phyloP scores from a whole-genome alignment of 257 asterid genomes.

The Cruciata laevipes region DNA sequence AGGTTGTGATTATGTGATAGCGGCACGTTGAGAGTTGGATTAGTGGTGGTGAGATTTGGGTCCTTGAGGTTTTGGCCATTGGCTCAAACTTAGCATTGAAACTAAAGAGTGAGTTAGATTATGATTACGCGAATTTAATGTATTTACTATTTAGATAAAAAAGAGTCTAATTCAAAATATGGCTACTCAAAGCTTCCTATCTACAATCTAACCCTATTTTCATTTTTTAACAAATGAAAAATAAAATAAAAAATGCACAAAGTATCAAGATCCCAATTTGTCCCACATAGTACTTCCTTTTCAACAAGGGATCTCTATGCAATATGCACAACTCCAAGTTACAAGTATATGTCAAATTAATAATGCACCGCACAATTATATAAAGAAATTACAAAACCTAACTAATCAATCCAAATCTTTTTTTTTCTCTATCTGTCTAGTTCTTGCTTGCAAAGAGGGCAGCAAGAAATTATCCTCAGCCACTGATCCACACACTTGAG shows the following conservation, averaged over 20 bases:
- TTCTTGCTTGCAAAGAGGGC: constrained; percentile 54
- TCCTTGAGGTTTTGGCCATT: no score
- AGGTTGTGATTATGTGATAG: no score
- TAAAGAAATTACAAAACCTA: not conserved
- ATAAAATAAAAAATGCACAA: not conserved
- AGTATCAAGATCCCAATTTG: not conserved
- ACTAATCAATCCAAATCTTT: not conserved
- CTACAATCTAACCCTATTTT: no score
- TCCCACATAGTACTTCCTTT: not conserved
- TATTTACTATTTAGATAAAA: no score
- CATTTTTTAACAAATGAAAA: not conserved
- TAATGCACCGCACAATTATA: no score
- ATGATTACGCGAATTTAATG: no score
- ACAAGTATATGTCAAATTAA: not conserved
- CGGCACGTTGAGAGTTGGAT: no score
- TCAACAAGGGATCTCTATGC: constrained; percentile 2
- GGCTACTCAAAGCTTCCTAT: no score
- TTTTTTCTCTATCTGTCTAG: constrained; percentile 20
- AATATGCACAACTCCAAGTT: not conserved
- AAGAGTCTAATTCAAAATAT: no score
- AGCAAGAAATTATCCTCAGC: constrained; percentile 78
- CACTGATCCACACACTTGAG: constrained; percentile 91
- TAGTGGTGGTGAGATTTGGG: no score
- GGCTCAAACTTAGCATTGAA: no score
- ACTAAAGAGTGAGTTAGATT: no score